Conservation (phyloP, 352 stramenopile genomes). For the Phytophthora fragariaefolia region DNA sequence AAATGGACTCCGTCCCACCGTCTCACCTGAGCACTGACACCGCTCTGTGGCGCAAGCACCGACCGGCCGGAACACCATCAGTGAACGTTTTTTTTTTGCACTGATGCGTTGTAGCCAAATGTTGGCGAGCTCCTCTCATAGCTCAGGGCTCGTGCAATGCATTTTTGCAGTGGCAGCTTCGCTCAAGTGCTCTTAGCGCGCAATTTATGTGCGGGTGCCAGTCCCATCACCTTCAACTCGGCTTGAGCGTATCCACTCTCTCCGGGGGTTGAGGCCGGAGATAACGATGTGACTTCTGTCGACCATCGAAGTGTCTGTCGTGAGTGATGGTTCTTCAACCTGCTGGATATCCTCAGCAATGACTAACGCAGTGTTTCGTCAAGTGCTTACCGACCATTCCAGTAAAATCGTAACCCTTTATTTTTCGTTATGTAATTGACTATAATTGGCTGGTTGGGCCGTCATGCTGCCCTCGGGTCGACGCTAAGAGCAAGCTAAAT, state of each 20-base stretch:
- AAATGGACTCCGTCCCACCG: neutral
- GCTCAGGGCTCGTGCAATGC: neutral
- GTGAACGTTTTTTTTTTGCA: too few relatives aligned
- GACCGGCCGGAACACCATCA: too few relatives aligned
- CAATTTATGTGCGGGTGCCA: too few relatives aligned
- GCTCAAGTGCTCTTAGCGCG: neutral
- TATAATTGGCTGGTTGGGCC: neutral
- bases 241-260: neutral
- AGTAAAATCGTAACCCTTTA: too few relatives aligned
- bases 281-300: neutral
- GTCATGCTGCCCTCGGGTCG: neutral
- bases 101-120: neutral
- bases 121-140: neutral
- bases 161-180: neutral
- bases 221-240: neutral
- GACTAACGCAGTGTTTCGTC: neutral
- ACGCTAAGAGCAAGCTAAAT: constrained; percentile 3
- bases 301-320: neutral
- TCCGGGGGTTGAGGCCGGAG: too few relatives aligned
- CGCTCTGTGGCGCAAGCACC: neutral
- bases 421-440: constrained; percentile 17
- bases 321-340: constrained; percentile 24
- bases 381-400: neutral
- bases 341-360: constrained; percentile 1
- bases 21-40: neutral